Evolutionary conservation across 78 protist species (phyloP), one percentile per base, ranked within the genome.

Genomic region (Dictyostelium citrinum): DNA sequence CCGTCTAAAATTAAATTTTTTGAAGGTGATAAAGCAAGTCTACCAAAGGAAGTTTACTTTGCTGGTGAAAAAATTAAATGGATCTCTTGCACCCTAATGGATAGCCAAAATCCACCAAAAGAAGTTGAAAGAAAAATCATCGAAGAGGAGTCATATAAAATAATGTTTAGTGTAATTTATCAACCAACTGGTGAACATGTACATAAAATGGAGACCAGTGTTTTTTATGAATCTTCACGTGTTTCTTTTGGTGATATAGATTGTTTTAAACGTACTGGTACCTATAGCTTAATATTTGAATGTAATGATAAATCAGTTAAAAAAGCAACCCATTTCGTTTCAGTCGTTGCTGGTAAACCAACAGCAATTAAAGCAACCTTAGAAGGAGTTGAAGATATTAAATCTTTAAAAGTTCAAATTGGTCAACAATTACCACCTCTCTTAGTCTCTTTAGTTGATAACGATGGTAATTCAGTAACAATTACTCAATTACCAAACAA

Each of bases 41-140:
- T 74, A 4, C 95, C 95, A 39, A 83, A 83, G 39, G 29, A 17
- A 6, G 41, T 27, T 0, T 82, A 84, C 27, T 22, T 16, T 1
- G 27, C 81, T 2, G 95, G 95, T 43, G 95, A 91, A 10, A 41
- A 12, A 33, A 83, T 91, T 29, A 64, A 43, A 45, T 91, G 90
- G 91, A 2, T 91, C 1, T 55, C 95, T 5, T 45, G 64, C 6
- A 31, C 75, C 0, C 49, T 90, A 1, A 14, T 46, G n/a, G 95
- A 90, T 51, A 58, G 78, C 5, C 31, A 35, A 27, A 24, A 3
- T 22, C 93, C 93, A 35, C 93, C 93, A 4, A 88, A 68, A 88
- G 86, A 76, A 16, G 93, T 88, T 2, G 85, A 76, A 45, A 78
- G 45, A n/a, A 14, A 45, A 17, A 88, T 88, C 14, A 39, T 64